phyloP scores from a whole-genome alignment of 2,329 filamentous ascomycete species.

The Talaromyces piceae region DNA sequence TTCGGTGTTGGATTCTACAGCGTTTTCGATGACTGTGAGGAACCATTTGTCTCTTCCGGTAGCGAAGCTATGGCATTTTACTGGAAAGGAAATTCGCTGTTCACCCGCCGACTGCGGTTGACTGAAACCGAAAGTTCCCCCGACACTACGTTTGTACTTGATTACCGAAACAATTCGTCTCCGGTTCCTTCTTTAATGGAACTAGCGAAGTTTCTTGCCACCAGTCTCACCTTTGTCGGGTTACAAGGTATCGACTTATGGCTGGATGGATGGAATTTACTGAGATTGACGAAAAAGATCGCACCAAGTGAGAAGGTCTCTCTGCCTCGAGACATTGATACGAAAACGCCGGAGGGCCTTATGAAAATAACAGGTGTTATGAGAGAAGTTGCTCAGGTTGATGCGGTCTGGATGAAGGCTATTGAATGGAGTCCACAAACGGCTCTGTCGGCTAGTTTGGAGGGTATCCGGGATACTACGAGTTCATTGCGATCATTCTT shows the following conservation, averaged over 20 bases:
- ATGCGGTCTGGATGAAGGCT: constrained; percentile 80
- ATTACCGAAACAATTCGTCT: constrained; percentile 83
- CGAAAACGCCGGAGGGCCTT: constrained; percentile 73
- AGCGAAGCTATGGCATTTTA: constrained; percentile 95
- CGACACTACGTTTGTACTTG: constrained; percentile 87
- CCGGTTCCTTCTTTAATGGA: constrained; percentile 80
- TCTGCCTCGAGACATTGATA: constrained; percentile 72
- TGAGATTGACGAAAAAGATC: constrained; percentile 74
- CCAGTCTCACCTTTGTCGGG: constrained; percentile 91
- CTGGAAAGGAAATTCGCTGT: constrained; percentile 97
- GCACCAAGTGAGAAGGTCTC: constrained; percentile 66
- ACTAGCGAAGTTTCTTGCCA: constrained; percentile 85
- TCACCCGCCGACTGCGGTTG: constrained; percentile 76
- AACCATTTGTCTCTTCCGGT: constrained; percentile 92
- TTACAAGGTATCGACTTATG: constrained; percentile 81
- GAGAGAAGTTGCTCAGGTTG: constrained; percentile 82
- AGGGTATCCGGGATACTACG: constrained; percentile 35
- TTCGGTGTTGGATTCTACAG: constrained; percentile 99
- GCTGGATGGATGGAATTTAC: constrained; percentile 77
- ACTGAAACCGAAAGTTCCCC: constrained; percentile 57
- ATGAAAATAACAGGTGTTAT: constrained; percentile 82
- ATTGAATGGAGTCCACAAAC: constrained; percentile 71
- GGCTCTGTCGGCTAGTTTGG: constrained; percentile 26
- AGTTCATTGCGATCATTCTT: constrained; percentile 73
- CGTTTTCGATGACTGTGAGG: constrained; percentile 96